phyloP scores from a whole-genome alignment of 805 yeast species.

The Lachancea waltii region DNA sequence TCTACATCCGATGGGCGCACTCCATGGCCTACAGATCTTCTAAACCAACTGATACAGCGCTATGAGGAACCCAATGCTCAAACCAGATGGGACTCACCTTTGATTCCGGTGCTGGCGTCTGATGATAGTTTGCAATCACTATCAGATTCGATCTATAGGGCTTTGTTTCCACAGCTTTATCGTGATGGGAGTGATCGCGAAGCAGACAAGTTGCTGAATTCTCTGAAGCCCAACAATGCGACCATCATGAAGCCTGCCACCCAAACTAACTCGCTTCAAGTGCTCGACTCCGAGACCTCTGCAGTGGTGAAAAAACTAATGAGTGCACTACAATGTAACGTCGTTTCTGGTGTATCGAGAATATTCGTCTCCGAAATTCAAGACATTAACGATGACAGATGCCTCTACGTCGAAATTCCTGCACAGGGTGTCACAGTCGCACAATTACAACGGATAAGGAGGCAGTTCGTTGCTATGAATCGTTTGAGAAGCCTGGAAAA shows the following conservation, averaged over 20 bases:
- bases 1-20: constrained; percentile 18
- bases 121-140: constrained; percentile 42
- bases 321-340: constrained; percentile 37
- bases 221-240: constrained; percentile 77
- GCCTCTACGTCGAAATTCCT: constrained; percentile 56
- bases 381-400: constrained; percentile 34
- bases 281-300: constrained; percentile 66
- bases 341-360: constrained; percentile 38
- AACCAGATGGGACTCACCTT: constrained; percentile 91
- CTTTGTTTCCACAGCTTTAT: constrained; percentile 37
- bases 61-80: constrained; percentile 89
- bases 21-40: constrained; percentile 59
- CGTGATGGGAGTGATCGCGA: constrained; percentile 9
- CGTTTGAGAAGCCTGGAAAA: constrained; percentile 68
- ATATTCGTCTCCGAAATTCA: constrained; percentile 37
- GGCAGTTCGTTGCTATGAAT: constrained; percentile 78
- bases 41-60: constrained; percentile 68
- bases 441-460: constrained; percentile 72
- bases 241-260: constrained; percentile 77
- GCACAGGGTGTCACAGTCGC: constrained; percentile 55
- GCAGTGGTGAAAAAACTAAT: constrained; percentile 55
- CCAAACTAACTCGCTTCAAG: constrained; percentile 67
- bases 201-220: constrained; percentile 41
- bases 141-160: constrained; percentile 60
- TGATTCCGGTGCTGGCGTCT: constrained; percentile 53